These are phyloP conservation scores for Candida golubevii DNA, from an alignment of 805 yeast species.

Conservation along the genomic window DNA sequence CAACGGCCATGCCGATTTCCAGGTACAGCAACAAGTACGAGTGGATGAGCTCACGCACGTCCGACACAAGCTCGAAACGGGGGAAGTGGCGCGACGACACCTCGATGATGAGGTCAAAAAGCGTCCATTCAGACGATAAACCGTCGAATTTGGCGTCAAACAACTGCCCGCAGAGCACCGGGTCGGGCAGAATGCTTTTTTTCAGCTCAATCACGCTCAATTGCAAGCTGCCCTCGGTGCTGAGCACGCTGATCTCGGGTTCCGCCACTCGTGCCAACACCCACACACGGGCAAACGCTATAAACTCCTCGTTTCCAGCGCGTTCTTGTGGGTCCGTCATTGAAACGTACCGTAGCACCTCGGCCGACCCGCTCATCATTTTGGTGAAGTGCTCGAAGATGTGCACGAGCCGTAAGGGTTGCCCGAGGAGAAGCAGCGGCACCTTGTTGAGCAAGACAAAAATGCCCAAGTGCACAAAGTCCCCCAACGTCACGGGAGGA, in stretches of 20 bases:
- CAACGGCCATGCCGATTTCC: conserved; percentile 7
- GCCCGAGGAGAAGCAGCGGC: conserved; percentile 6
- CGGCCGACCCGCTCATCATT: conserved; percentile 3
- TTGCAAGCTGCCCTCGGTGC: conserved; percentile 8
- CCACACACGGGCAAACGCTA: conserved; percentile 17
- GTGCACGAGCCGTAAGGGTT: background rate
- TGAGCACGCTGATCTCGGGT: conserved; percentile 9
- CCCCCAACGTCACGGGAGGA: conserved; percentile 9
- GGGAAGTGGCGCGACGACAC: conserved; percentile 10
- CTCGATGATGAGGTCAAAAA: conserved; percentile 3
- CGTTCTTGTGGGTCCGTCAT: conserved; percentile 5
- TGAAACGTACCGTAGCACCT: conserved; percentile 7
- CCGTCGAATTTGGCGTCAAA: conserved; percentile 2
- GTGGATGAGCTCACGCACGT: conserved; percentile 9
- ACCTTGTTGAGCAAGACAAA: conserved; percentile 10
- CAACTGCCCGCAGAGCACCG: conserved; percentile 2
- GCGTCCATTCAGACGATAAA: conserved; percentile 3
- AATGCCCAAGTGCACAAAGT: conserved; percentile 10
- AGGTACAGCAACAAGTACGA: conserved; percentile 13
- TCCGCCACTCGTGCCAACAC: conserved; percentile 11
- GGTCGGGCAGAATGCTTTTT: conserved; percentile 13
- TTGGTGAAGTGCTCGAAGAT: conserved; percentile 5
- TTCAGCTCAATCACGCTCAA: conserved; percentile 1
- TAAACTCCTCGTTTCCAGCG: conserved; percentile 6
- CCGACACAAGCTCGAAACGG: conserved; percentile 9